Base-by-base conservation (phyloP, 1,284 basidiomycete genomes). In the Tetrapyrgos nigripes region DNA sequence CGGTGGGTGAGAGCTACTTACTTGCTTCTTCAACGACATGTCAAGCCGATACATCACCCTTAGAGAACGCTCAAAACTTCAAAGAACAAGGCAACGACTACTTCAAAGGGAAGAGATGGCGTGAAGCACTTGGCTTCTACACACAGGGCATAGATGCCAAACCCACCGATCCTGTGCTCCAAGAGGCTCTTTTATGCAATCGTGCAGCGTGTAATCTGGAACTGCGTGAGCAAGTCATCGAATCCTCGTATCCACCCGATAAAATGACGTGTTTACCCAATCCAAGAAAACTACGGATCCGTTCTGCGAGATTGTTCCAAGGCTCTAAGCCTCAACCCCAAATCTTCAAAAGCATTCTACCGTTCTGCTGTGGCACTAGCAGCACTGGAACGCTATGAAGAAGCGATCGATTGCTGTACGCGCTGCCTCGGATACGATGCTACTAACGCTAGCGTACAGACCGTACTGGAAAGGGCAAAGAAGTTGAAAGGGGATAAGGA, bases 11-110 rank as follows among this genome's bases (percentile, higher is more conserved):
- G 65, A 67, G 37, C 49, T 29, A 35, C 37, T 21, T n/a, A 14
- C 48, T 43, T 37, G 21, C 49, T 13, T 2, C 54, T 56, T 26
- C 5, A 29, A 37, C 46, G 26, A 19, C 31, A 29, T n/a, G 8
- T 40, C 8, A 26, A 10, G 47, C 64, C 50, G 62, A 52, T 35
- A 21, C 31, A 52, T 23, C 33, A n/a, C 28, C 26, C 40, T 50
- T 53, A 97, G 97, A 99, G 73, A 82, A 94, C 64, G 94, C 96
- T 0, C 80, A 86, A 62, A 96, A 93, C 72, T 98, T 98, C 76
- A 98, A 98, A 74, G 86, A 93, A 55, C 94, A 98, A 73, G 97
- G 95, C 2, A 98, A 98, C 72, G 93, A 96, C 58, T 95, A 97
- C 68, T 98, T 93, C 77, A 88, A 87, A 62, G 90, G 89, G 23